These are phyloP conservation scores for Eucalyptus caleyi DNA, from an alignment of 345 rosid species.

Conservation along the genomic window DNA sequence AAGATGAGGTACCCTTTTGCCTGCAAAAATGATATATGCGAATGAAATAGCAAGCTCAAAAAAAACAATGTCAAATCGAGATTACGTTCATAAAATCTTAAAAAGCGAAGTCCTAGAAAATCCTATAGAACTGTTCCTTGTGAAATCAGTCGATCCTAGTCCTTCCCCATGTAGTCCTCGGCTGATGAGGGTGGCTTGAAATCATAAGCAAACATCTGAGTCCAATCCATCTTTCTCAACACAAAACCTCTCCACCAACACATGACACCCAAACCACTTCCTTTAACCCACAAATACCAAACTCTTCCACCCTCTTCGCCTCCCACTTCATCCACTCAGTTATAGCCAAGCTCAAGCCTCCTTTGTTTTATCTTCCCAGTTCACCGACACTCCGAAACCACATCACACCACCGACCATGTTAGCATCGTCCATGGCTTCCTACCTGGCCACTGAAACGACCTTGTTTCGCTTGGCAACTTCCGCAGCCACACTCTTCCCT, in stretches of 20 bases:
- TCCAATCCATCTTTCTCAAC: slow-evolving; percentile 42
- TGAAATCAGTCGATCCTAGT: neutral
- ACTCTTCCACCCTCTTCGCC: slow-evolving; percentile 17
- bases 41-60: neutral
- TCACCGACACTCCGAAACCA: slow-evolving; percentile 12
- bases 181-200: slow-evolving; percentile 28
- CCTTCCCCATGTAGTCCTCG: slow-evolving; percentile 28
- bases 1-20: neutral
- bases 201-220: slow-evolving; percentile 22
- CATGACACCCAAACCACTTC: slow-evolving; percentile 36
- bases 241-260: slow-evolving; percentile 44
- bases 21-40: neutral
- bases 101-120: neutral
- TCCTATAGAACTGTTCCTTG: neutral
- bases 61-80: neutral
- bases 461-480: slow-evolving; percentile 12
- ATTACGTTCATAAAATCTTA: neutral
- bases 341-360: slow-evolving; percentile 25
- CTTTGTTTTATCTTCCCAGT: neutral
- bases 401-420: slow-evolving; percentile 5
- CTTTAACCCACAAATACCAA: slow-evolving; percentile 14
- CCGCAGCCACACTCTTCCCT: slow-evolving; percentile 4
- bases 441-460: slow-evolving; percentile 12
- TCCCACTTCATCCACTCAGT: slow-evolving; percentile 41
- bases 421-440: neutral